Conservation (phyloP, 2,329 filamentous ascomycete genomes). For the Colletotrichum simmondsii region DNA sequence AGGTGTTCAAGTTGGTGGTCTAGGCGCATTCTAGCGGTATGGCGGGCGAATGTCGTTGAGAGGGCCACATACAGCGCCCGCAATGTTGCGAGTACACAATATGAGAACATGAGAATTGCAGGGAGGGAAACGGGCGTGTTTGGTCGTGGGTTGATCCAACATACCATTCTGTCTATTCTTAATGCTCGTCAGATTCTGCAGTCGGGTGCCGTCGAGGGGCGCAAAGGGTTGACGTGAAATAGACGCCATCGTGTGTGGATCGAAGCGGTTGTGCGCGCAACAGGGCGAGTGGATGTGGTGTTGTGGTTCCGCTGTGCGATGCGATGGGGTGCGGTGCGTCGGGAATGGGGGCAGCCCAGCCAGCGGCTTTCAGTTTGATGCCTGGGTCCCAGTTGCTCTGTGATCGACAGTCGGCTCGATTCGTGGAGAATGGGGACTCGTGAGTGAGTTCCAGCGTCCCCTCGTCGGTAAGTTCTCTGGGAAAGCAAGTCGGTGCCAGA, state of each 20-base stretch:
- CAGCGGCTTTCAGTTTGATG: slow-evolving; percentile 3
- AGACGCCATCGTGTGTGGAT: slow-evolving; percentile 60
- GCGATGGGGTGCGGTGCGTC: background rate
- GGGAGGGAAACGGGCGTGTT: slow-evolving; percentile 1
- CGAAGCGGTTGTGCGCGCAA: slow-evolving; percentile 18
- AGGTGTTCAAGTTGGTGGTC: slow-evolving; percentile 4
- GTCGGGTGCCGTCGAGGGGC: slow-evolving; percentile 74
- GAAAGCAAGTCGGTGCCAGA: slow-evolving; percentile 23
- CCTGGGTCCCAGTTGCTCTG: slow-evolving; percentile 5
- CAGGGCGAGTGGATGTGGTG: slow-evolving; percentile 10
- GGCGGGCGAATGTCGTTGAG: background rate
- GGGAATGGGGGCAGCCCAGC: background rate
- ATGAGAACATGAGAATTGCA: background rate
- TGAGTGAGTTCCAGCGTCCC: slow-evolving; percentile 5
- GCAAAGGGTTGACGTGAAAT: slow-evolving; percentile 79
- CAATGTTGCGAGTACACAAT: background rate
- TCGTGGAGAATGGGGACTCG: slow-evolving; percentile 21
- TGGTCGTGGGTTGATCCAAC: slow-evolving; percentile 41
- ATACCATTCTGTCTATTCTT: slow-evolving; percentile 84
- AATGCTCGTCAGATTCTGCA: slow-evolving; percentile 77
- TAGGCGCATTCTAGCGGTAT: slow-evolving; percentile 7
- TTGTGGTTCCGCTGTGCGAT: background rate
- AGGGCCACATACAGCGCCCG: background rate
- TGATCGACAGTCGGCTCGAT: slow-evolving; percentile 27
- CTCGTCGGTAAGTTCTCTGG: slow-evolving; percentile 1